phyloP scores from a whole-genome alignment of 345 rosid species.

The Gossypium herbaceum region DNA sequence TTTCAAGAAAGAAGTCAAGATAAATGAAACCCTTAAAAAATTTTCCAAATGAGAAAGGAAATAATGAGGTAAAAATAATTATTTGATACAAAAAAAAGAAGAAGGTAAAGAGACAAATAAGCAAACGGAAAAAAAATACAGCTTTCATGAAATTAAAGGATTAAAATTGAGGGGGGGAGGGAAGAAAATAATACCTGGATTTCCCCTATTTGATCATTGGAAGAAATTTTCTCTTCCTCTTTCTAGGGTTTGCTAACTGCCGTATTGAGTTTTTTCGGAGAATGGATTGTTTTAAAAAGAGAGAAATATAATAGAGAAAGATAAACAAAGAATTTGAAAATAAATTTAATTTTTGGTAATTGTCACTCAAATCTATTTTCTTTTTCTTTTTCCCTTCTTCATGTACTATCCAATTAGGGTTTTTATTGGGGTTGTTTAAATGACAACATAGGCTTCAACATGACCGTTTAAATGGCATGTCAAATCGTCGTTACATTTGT shows the following conservation, averaged over 20 bases:
- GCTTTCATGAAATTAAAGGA: conserved; percentile 14
- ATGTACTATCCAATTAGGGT: no score
- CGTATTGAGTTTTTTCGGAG: neutral
- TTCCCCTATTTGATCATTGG: neutral
- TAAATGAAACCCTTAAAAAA: conserved; percentile 14
- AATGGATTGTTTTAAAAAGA: neutral
- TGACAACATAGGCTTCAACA: no score
- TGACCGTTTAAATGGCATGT: no score
- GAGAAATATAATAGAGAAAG: neutral
- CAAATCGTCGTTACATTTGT: no score
- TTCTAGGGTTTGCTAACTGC: neutral
- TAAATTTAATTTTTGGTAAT: neutral
- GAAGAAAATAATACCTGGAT: conserved; percentile 19
- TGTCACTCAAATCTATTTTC: no score
- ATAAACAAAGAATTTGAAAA: neutral
- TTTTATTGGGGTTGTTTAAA: no score
- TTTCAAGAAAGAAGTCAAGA: conserved; percentile 4
- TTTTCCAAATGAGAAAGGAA: neutral
- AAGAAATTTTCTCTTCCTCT: neutral
- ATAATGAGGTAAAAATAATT: neutral
- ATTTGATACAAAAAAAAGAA: conserved; percentile 13
- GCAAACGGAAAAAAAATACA: conserved; percentile 26
- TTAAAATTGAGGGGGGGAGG: neutral
- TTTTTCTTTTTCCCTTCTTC: no score
- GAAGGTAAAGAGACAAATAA: conserved; percentile 18